Evolutionary conservation across 192 early-diverging fungal genomes (phyloP).

Genomic region (Mortierella antarctica): DNA sequence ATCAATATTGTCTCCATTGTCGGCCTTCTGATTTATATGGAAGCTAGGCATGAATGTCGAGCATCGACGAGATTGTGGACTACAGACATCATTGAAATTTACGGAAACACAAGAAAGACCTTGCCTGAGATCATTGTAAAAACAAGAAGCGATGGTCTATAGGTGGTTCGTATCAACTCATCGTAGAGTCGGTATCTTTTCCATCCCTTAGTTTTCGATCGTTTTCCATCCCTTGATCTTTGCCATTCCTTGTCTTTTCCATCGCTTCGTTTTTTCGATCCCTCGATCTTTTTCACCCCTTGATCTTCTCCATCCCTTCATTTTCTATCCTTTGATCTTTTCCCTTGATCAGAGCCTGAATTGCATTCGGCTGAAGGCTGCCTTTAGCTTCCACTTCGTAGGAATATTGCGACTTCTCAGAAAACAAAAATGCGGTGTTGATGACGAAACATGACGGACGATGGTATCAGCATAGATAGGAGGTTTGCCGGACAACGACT

Average conservation of each 20-base stretch:
- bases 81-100: not conserved
- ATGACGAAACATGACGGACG: too few species aligned
- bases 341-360: too few species aligned
- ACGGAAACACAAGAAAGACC: not conserved
- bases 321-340: not conserved
- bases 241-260: not conserved
- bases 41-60: slow-evolving; percentile 1
- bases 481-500: slow-evolving; percentile 18
- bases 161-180: not conserved
- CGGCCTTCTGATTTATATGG: not conserved
- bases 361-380: too few species aligned
- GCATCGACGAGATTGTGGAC: slow-evolving; percentile 2
- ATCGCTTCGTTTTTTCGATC: not conserved
- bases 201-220: not conserved
- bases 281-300: not conserved
- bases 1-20: not conserved
- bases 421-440: too few species aligned
- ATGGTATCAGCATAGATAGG: too few species aligned
- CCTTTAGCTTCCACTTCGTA: too few species aligned
- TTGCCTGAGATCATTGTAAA: slow-evolving; percentile 4
- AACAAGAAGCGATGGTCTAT: not conserved
- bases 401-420: too few species aligned
- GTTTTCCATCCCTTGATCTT: not conserved
- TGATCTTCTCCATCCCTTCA: not conserved
- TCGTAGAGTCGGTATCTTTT: not conserved